phyloP scores from a whole-genome alignment of 345 rosid genomes.

The Eucalyptus microcorys region DNA sequence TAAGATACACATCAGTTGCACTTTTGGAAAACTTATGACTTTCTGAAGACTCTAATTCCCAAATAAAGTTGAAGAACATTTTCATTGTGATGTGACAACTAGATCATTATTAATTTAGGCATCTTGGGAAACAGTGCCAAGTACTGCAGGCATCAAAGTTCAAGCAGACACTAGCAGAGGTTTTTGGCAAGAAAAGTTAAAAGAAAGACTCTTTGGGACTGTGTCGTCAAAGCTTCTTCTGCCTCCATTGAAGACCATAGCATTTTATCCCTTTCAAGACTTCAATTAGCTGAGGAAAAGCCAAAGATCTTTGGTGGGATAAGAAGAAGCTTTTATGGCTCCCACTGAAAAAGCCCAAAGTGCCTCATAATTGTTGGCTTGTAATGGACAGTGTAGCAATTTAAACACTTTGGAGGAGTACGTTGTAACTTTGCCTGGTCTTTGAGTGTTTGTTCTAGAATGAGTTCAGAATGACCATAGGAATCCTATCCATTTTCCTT shows the following conservation, averaged over 20 bases:
- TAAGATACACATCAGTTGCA: not conserved
- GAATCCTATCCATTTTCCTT: not conserved
- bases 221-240: not conserved
- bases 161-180: not conserved
- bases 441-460: rapidly evolving
- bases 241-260: too few relatives aligned
- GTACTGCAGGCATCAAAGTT: not conserved
- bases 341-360: not conserved
- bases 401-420: not conserved
- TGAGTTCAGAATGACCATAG: not conserved
- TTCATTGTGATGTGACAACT: not conserved
- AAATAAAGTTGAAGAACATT: not conserved
- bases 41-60: not conserved
- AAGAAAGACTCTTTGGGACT: not conserved
- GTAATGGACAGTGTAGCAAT: not conserved
- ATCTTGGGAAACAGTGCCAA: not conserved
- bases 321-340: not conserved
- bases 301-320: not conserved
- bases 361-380: not conserved
- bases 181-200: not conserved
- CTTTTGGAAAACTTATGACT: not conserved
- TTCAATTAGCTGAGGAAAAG: not conserved
- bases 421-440: not conserved
- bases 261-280: not conserved
- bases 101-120: not conserved